Evolutionary conservation across 805 yeast species (phyloP).

Genomic region (Zygosaccharomyces gambellarensis): DNA sequence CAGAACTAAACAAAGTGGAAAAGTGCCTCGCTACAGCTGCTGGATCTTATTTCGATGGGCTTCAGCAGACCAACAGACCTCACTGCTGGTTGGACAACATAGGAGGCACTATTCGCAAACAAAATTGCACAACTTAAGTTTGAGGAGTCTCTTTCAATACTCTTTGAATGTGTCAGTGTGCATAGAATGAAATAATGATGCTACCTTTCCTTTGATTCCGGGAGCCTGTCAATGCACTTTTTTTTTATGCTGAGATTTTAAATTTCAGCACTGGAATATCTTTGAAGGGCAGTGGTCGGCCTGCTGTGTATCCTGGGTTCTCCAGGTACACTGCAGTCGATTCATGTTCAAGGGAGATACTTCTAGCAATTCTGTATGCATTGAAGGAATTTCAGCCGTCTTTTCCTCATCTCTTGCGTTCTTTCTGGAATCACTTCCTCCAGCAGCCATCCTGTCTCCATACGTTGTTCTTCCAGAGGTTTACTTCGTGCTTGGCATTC

Average conservation of each 20-base stretch:
- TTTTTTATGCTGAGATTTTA: background rate
- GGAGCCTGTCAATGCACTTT: conserved; percentile 3
- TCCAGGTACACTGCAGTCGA: background rate
- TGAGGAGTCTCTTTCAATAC: conserved; percentile 23
- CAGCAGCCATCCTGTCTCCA: background rate
- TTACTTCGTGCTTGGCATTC: background rate
- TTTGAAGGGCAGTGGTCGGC: background rate
- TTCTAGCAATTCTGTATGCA: background rate
- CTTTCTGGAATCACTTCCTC: conserved; percentile 8
- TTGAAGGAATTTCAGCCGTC: background rate
- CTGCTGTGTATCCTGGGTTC: conserved; percentile 2
- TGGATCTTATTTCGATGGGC: background rate
- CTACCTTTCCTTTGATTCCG: conserved; percentile 12
- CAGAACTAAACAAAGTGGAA: background rate
- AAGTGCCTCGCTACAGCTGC: background rate
- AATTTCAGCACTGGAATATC: background rate
- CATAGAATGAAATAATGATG: conserved; percentile 18
- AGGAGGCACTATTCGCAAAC: background rate
- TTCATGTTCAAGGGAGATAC: background rate
- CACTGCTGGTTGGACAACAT: background rate
- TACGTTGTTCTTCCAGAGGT: background rate
- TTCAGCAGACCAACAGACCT: background rate
- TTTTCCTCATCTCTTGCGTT: background rate
- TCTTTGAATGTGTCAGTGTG: conserved; percentile 37
- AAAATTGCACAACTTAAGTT: conserved; percentile 34